Evolutionary conservation across 2,329 filamentous ascomycete species (phyloP), one percentile per base, ranked within the genome.

Genomic region (Geosmithia putterillii): DNA sequence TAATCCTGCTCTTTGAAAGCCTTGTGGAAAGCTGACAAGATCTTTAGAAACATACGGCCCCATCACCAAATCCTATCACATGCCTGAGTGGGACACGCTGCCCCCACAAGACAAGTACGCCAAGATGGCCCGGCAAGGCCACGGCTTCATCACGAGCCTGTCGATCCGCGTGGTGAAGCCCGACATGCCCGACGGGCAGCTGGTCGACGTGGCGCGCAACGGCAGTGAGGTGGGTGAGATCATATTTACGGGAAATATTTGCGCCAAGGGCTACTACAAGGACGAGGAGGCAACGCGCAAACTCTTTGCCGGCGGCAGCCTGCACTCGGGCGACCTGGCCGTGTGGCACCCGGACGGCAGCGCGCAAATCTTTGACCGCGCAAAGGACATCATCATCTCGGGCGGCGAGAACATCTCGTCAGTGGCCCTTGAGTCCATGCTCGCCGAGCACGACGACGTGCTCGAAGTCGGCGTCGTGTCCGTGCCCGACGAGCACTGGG

Each of bases 381-480:
- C 87, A 14, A 98, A 98, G 68, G 92, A 98, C 58, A 95, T 98
- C 43, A 98, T 98, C 55, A 98, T 98, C 49, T 94, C 86, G 43
- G 89, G 90, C 40, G 92, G 92, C 45, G 92, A 98, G 62, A 98
- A 98, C 60, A 96, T 98, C 48, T 94, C 86, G 3, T 94, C 86
- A 0, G 83, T 98, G 1, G 88, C 92, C 0, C 73, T 98, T 3
- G 92, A 98, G 64, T 79, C 81, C 46, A 86, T 94, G 80, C 74
- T 98, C 1, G 83, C 83, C 6, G 82, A 86, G 41, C 92, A 98
- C 58, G 87, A 89, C 0, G 79, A 86, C 50, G 78, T 98, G 34
- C 76, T 98, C 20, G 92, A 98, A 66, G 89, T 83, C 1, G 92
- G 87, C 34, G 89, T 95, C 25, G 86, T 95, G 5, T 85, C 86